Percentiles rank a stretch among this genome's conserved stretches.
Evolutionary conservation across 169 alveolate species (phyloP).

Genomic region (Cryptosporidium bovis): DNA sequence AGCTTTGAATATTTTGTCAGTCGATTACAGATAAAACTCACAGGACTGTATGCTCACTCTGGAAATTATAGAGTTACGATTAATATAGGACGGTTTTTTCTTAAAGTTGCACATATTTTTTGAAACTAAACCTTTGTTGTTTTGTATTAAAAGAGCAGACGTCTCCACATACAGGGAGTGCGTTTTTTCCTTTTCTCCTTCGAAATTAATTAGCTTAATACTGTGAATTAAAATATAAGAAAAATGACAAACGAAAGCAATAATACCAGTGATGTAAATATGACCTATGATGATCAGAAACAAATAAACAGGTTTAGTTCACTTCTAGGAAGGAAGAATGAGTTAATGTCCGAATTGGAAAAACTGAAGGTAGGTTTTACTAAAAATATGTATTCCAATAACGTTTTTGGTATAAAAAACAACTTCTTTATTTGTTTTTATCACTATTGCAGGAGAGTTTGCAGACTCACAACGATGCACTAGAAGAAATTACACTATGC

Average conservation of each 20-base stretch:
- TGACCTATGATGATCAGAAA: constrained; percentile 65
- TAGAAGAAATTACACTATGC: constrained; percentile 52
- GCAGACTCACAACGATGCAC: constrained; percentile 59
- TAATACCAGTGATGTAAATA: constrained; percentile 28
- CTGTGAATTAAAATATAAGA: no score
- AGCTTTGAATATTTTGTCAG: no score
- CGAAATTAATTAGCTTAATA: no score
- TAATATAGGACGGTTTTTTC: no score
- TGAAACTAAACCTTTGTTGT: no score
- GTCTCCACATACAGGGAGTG: no score
- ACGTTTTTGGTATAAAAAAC: background rate
- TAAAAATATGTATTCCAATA: background rate
- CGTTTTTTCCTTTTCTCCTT: no score
- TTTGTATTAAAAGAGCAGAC: no score
- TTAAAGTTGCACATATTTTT: no score
- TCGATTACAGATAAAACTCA: no score
- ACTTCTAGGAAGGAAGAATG: constrained; percentile 11
- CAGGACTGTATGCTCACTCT: no score
- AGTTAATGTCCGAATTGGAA: constrained; percentile 20
- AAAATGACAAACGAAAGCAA: background rate
- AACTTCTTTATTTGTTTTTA: background rate
- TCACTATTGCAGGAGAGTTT: constrained; percentile 26
- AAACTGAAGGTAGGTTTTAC: constrained; percentile 33
- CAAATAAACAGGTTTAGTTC: constrained; percentile 61
- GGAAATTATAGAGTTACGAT: no score